Evolutionary conservation across 768 basidiomycete species (phyloP).

Genomic region (Macrolepiota albuminosa): DNA sequence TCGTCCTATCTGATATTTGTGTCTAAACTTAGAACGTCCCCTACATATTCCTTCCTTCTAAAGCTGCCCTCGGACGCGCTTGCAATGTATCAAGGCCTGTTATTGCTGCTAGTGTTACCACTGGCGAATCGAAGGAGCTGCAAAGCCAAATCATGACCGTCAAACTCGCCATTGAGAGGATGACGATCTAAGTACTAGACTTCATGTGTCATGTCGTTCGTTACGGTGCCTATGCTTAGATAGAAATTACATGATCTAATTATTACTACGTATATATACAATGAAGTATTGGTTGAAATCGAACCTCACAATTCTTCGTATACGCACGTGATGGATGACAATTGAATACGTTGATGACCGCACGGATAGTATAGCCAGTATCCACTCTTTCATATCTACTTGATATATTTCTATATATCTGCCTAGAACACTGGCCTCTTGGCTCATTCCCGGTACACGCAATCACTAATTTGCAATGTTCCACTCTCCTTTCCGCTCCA

Average conservation of each 20-base stretch:
- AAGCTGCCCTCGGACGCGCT: constrained; percentile 93
- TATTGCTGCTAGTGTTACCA: constrained; percentile 94
- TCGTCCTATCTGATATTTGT: neutral
- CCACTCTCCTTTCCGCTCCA: constrained; percentile 16
- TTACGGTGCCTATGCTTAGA: neutral
- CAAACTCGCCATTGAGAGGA: constrained; percentile 78
- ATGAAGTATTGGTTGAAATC: neutral
- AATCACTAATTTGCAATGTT: constrained; percentile 13
- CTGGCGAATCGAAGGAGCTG: constrained; percentile 89
- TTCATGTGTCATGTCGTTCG: neutral
- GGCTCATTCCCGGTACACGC: constrained; percentile 7
- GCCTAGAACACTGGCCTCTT: neutral
- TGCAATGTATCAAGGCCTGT: constrained; percentile 95
- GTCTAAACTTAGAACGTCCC: constrained; percentile 73
- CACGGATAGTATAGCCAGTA: neutral
- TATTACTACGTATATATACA: too few relatives aligned
- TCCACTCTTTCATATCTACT: constrained; percentile 3
- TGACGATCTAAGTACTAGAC: constrained; percentile 33
- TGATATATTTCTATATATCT: neutral
- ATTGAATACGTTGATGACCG: too few relatives aligned
- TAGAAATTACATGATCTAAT: neutral
- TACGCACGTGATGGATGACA: neutral
- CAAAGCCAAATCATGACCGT: constrained; percentile 83
- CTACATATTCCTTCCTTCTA: constrained; percentile 92
- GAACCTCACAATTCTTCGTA: neutral